phyloP scores from a whole-genome alignment of 805 yeast species.

The Hanseniaspora mollemarum region DNA sequence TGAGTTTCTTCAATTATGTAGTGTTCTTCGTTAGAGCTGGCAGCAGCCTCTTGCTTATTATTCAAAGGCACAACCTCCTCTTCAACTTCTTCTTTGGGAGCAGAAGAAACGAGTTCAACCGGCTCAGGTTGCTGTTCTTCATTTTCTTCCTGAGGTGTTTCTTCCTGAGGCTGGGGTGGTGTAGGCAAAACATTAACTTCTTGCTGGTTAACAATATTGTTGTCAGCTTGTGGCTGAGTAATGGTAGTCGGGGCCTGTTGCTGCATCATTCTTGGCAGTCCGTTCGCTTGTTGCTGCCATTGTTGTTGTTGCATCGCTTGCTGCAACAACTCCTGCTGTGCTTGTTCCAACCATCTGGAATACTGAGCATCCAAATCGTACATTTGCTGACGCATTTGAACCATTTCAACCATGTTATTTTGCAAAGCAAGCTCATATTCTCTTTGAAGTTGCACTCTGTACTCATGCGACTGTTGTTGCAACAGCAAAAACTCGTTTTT shows the following conservation, averaged over 20 bases:
- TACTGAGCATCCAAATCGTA: slow-evolving; percentile 12
- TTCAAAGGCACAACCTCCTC: slow-evolving; percentile 18
- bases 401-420: slow-evolving; percentile 13
- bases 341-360: slow-evolving; percentile 17
- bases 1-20: slow-evolving; percentile 33
- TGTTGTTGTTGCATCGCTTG: slow-evolving; percentile 19
- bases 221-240: neutral
- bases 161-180: slow-evolving; percentile 15
- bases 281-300: slow-evolving; percentile 17
- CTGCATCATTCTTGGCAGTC: slow-evolving; percentile 13
- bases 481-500: slow-evolving; percentile 10
- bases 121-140: slow-evolving; percentile 7
- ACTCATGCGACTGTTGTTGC: slow-evolving; percentile 23
- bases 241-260: slow-evolving; percentile 10
- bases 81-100: slow-evolving; percentile 15
- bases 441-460: slow-evolving; percentile 21
- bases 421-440: slow-evolving; percentile 13
- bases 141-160: slow-evolving; percentile 15
- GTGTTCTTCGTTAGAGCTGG: slow-evolving; percentile 21
- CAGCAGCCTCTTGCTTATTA: slow-evolving; percentile 19
- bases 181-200: slow-evolving; percentile 7
- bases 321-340: slow-evolving; percentile 19
- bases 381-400: slow-evolving; percentile 16
- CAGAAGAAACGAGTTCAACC: no score
- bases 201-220: neutral